Evolutionary conservation across 306 rosid species (phyloP).

Genomic region (Casuarina cunninghamiana): DNA sequence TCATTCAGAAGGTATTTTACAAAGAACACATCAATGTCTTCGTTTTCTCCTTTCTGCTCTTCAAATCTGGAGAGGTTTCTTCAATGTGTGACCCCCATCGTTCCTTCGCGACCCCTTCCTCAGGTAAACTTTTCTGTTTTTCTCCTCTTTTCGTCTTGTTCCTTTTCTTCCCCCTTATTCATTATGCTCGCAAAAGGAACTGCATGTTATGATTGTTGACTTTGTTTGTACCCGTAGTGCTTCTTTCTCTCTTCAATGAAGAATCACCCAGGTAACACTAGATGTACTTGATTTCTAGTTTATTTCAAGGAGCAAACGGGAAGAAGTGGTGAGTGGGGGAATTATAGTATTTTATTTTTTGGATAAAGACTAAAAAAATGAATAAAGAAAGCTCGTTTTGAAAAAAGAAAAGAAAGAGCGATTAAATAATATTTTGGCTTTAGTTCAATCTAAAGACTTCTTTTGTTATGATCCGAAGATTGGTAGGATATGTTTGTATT

Average conservation of each 20-base stretch:
- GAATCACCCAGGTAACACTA: not conserved
- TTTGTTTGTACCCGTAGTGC: not conserved
- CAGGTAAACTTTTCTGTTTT: conserved; percentile 39
- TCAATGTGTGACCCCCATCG: conserved; percentile 61
- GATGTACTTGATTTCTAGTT: not conserved
- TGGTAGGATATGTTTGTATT: not conserved
- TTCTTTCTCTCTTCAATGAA: not conserved
- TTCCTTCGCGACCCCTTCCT: conserved; percentile 54
- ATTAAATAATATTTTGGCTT: not conserved
- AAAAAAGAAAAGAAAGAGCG: not conserved
- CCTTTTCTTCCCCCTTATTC: not conserved
- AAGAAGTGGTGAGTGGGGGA: not conserved
- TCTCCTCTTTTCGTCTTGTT: not conserved
- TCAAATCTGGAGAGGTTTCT: conserved; percentile 67
- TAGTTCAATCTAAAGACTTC: not conserved
- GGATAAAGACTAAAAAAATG: not conserved
- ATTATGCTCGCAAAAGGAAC: not conserved
- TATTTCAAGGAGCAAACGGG: not conserved
- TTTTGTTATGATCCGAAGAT: not conserved
- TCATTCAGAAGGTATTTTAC: conserved; percentile 18
- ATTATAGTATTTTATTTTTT: not conserved
- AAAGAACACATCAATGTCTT: conserved; percentile 24
- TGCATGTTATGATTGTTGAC: too few relatives aligned
- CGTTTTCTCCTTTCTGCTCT: conserved; percentile 24
- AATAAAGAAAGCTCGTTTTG: not conserved